These are phyloP conservation scores for Ajuga chamaepitys DNA, from an alignment of 257 asterid species.

Conservation along the genomic window DNA sequence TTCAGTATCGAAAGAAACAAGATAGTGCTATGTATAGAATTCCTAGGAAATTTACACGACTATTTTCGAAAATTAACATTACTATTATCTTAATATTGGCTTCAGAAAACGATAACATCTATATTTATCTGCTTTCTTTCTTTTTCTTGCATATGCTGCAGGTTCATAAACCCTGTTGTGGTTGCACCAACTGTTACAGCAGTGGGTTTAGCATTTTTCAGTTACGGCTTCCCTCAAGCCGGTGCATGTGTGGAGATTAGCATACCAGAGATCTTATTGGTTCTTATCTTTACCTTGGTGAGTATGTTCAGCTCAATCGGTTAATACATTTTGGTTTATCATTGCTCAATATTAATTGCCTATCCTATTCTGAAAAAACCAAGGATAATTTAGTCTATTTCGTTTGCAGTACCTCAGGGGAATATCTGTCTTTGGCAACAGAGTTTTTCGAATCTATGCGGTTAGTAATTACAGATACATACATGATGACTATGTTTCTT, in stretches of 20 bases:
- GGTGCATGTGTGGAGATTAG: constrained; percentile 93
- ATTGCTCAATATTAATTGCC: background rate
- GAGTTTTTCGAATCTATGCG: constrained; percentile 75
- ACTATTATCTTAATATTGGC: background rate
- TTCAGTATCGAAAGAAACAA: background rate
- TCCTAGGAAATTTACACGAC: background rate
- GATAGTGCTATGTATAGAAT: background rate
- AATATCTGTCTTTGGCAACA: constrained; percentile 68
- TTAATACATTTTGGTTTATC: background rate
- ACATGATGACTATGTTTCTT: background rate
- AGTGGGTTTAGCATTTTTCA: constrained; percentile 87
- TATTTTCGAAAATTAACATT: background rate
- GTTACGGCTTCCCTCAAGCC: constrained; percentile 98
- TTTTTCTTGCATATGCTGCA: constrained; percentile 21
- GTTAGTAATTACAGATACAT: constrained; percentile 30
- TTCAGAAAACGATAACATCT: background rate
- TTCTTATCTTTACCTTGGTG: constrained; percentile 91
- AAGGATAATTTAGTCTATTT: background rate
- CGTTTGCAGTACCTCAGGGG: constrained; percentile 76
- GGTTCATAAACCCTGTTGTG: constrained; percentile 93
- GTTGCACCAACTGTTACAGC: constrained; percentile 92
- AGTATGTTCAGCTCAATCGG: constrained; percentile 25
- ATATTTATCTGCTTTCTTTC: background rate
- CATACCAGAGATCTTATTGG: constrained; percentile 74
- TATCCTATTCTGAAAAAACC: constrained; percentile 7